A percentile compares a stretch with the other conserved stretches of the same genome.
Conservation (phyloP, 805 yeast genomes). For the Saturnispora silvae region DNA sequence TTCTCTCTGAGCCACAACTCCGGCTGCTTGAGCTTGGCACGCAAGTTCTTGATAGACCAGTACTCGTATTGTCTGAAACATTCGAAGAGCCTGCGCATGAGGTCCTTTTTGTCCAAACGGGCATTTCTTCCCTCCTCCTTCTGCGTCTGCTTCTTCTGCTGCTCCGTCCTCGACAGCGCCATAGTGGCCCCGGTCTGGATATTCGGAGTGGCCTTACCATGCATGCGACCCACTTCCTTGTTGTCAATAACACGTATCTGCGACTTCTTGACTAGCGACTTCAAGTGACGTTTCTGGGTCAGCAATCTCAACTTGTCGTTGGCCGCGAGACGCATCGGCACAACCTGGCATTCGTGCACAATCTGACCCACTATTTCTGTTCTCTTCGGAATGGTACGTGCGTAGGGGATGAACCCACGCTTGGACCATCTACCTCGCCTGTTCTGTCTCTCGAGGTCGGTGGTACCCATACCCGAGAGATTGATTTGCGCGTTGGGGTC, state of each 20-base stretch:
- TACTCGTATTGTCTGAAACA: slow-evolving; percentile 91
- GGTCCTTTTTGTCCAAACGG: slow-evolving; percentile 86
- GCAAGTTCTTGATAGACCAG: slow-evolving; percentile 90
- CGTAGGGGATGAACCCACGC: slow-evolving; percentile 52
- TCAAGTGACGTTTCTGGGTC: slow-evolving; percentile 28
- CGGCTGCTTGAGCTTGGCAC: slow-evolving; percentile 92
- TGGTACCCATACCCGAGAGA: slow-evolving; percentile 24
- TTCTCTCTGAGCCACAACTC: slow-evolving; percentile 88
- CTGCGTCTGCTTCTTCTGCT: slow-evolving; percentile 41
- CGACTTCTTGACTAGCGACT: slow-evolving; percentile 31
- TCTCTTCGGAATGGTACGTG: slow-evolving; percentile 79
- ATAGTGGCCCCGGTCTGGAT: slow-evolving; percentile 59
- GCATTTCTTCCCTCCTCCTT: slow-evolving; percentile 76
- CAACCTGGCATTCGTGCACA: slow-evolving; percentile 83
- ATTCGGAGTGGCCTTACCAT: slow-evolving; percentile 79
- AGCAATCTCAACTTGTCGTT: slow-evolving; percentile 52
- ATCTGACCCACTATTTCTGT: slow-evolving; percentile 81
- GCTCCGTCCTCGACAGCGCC: slow-evolving; percentile 51
- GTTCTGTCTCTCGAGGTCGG: slow-evolving; percentile 9
- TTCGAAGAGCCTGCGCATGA: slow-evolving; percentile 78
- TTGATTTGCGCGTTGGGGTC: slow-evolving; percentile 10
- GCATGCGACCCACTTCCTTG: slow-evolving; percentile 75
- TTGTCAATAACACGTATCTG: slow-evolving; percentile 46
- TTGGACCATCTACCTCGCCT: slow-evolving; percentile 8
- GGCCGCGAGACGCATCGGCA: slow-evolving; percentile 65